These are phyloP conservation scores for Bolboschoenus planiculmis DNA, from an alignment of 176 grass and related monocot species.

Conservation along the genomic window DNA sequence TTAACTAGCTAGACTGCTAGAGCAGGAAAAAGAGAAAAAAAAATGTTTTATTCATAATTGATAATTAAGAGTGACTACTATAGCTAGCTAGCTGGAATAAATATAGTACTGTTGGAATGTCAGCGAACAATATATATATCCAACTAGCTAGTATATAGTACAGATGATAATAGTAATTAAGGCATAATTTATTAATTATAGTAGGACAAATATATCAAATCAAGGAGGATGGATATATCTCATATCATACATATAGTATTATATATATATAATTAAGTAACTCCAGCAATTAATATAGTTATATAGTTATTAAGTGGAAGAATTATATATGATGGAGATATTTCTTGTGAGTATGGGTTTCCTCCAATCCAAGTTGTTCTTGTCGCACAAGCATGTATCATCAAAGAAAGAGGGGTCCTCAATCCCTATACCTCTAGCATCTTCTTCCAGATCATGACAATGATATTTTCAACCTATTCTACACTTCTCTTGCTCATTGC, in stretches of 20 bases:
- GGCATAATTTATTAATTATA: neutral
- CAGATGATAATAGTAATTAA: neutral
- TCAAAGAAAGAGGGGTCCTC: neutral
- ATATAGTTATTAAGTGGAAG: neutral
- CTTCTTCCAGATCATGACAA: slow-evolving; percentile 1
- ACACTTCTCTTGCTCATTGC: neutral
- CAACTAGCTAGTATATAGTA: neutral
- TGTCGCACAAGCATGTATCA: slow-evolving; percentile 15
- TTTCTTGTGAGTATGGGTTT: slow-evolving; percentile 18
- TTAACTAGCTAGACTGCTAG: too few species aligned
- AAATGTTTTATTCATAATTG: neutral
- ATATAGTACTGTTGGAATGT: neutral
- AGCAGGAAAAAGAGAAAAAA: neutral
- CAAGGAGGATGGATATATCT: neutral
- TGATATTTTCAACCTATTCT: slow-evolving; percentile 2
- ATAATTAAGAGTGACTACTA: neutral
- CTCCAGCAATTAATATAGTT: neutral
- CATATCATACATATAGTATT: too few species aligned
- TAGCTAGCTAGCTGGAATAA: too few species aligned
- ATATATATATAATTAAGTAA: neutral
- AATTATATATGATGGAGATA: neutral
- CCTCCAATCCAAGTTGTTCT: slow-evolving; percentile 15
- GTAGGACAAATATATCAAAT: neutral
- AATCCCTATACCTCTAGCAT: neutral
- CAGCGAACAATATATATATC: neutral